Percentiles rank a stretch among this genome's conserved stretches.
Conservation (phyloP, 2,329 filamentous ascomycete species). For the Fonsecaea pedrosoi region DNA sequence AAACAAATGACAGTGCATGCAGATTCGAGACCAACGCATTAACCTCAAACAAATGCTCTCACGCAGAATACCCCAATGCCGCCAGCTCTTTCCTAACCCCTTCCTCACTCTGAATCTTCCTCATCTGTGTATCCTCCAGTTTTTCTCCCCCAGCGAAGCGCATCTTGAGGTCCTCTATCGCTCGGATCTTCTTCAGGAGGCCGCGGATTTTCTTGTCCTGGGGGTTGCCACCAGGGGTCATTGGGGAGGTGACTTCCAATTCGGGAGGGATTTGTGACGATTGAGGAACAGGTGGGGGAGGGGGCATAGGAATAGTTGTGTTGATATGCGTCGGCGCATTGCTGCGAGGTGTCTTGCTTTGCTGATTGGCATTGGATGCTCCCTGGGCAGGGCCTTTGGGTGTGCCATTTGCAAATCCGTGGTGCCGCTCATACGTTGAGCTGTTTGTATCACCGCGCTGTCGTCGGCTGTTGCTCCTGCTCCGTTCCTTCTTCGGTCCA, state of each 20-base stretch:
- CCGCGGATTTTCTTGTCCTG: constrained; percentile 89
- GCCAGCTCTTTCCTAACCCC: constrained; percentile 83
- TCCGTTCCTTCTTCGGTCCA: constrained; percentile 38
- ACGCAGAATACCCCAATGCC: constrained; percentile 59
- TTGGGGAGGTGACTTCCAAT: constrained; percentile 42
- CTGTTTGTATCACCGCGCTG: constrained; percentile 40
- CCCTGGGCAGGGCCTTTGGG: constrained; percentile 27
- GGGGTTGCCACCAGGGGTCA: constrained; percentile 59
- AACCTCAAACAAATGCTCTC: constrained; percentile 1
- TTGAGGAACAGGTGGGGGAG: constrained; percentile 43
- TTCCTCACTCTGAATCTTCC: constrained; percentile 93
- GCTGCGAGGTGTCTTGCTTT: constrained; percentile 21
- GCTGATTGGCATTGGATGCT: constrained; percentile 25
- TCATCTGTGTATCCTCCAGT: constrained; percentile 96
- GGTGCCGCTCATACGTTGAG: constrained; percentile 28
- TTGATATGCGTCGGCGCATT: constrained; percentile 43
- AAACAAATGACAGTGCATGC: neutral
- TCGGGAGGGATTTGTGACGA: constrained; percentile 40
- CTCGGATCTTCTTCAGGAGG: constrained; percentile 94
- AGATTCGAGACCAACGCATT: neutral
- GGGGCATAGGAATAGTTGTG: constrained; percentile 40
- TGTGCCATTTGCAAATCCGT: constrained; percentile 31
- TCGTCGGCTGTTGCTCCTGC: constrained; percentile 41
- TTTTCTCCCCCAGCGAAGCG: constrained; percentile 92
- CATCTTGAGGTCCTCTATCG: constrained; percentile 98